A percentile compares a stretch with the other conserved stretches of the same genome.
phyloP scores from a whole-genome alignment of 73 alveolate genomes.

The Paramecium primaurelia region DNA sequence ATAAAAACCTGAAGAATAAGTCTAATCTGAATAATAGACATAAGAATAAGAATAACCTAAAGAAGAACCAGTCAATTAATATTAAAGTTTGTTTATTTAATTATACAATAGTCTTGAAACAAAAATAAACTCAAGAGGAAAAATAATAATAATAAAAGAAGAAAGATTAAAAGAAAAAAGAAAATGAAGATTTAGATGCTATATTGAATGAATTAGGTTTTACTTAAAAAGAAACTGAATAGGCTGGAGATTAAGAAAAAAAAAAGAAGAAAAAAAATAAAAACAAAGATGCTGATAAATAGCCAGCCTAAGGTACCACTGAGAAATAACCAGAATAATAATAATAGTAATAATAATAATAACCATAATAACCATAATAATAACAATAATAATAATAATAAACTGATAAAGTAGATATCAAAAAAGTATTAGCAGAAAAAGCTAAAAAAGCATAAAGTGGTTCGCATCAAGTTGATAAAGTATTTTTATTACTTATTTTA shows the following conservation, averaged over 20 bases:
- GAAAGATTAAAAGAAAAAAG: not conserved
- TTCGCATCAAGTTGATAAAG: not conserved
- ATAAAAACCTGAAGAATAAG: not conserved
- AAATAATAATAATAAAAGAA: not conserved
- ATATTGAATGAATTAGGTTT: not conserved
- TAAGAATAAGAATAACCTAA: not conserved
- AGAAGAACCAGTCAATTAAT: not conserved
- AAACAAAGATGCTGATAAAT: not conserved
- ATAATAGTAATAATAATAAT: not conserved
- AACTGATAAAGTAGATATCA: not conserved
- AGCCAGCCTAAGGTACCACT: not conserved
- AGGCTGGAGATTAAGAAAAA: not conserved
- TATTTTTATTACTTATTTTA: not conserved
- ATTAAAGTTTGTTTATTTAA: not conserved
- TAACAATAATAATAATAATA: not conserved
- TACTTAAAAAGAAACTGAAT: not conserved
- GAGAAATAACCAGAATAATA: not conserved
- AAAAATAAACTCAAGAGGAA: not conserved
- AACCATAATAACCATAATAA: not conserved
- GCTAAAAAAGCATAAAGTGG: not conserved
- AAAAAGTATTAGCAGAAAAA: slow-evolving; percentile 1
- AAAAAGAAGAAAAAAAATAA: not conserved
- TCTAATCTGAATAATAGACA: not conserved
- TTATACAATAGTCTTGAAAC: not conserved
- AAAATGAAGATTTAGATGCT: not conserved